Evolutionary conservation across 176 grass and related monocot species (phyloP), one percentile per base, ranked within the genome.

Genomic region (Dendrocalamus sinicus): DNA sequence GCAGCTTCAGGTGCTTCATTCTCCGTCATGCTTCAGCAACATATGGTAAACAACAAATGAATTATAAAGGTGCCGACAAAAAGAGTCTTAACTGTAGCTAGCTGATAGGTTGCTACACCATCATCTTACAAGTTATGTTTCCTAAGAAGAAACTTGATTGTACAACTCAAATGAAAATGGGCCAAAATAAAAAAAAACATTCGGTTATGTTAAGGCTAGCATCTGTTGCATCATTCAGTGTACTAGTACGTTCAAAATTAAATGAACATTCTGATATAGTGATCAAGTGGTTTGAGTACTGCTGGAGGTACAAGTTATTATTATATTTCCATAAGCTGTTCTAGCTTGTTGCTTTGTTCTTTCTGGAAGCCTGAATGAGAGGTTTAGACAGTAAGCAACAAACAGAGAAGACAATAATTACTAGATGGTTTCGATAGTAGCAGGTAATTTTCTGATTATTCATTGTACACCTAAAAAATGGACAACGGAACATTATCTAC

Each of bases 11-110:
- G 70, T 22, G 67, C 90, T 63, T 78, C 84, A 63, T 83, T 91
- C 74, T 95, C 92, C 69, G 74, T 44, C 88, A 99, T 94, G 84
- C 97, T 96, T 61, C 73, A 92, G 66, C 46, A 89, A 78, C 14
- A 83, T 75, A 84, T 30, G 63, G 37, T 17, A 70, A 1, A 59
- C 46, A 73, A n/a, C 16, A 55, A 62, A 77, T 81, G 26, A 72
- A 71, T 14, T 22, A 63, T 32, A 24, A 15, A 71, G 24, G 24
- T 75, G 23, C 65, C 4, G 16, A 20, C 39, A 30, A 69, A 35
- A 75, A 71, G n/a, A 79, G 24, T 81, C 71, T 20, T 20, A 60
- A 48, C 63, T n/a, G 5, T 20, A 37, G 47, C 77, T 80, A 53
- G 46, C 6, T 53, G 48, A 81, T 23, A 40, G 19, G 28, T 67